Base-by-base conservation (phyloP, 2,329 filamentous ascomycete genomes). In the Plectosphaerella plurivora region DNA sequence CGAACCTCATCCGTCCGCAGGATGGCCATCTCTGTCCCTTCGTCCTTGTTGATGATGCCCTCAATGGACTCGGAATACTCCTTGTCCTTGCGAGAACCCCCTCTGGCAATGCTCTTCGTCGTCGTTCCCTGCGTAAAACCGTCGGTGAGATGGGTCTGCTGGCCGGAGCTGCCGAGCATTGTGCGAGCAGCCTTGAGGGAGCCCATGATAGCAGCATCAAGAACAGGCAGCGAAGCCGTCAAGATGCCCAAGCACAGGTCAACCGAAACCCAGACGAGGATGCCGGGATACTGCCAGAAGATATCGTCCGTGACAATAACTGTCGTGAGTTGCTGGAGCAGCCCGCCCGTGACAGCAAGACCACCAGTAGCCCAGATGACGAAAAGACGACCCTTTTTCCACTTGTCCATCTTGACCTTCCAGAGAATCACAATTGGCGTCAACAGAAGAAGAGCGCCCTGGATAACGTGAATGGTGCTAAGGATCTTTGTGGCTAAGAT, bases 391-490 rank as follows among this genome's bases (percentile, higher is more conserved):
- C 58, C 33, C 41, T 65, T 68, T 6, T 60, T 64, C 8, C 39
- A 20, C 36, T 37, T 51, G 1, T 58, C 57, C 57, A 68, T 66
- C 11, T 60, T 56, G 14, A 68, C 58, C 14, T 61, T 62, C 62
- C 63, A 67, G 9, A 68, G 54, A 1, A 68, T 62, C 10, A 67
- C 60, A 9, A 68, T 49, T 1, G 66, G 66, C 1, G 63, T 62
- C 12, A 56, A 50, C 7, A 68, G 57, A 1, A 68, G 55, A 2
- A 58, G 55, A 35, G 65, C 59, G 51, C 66, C 65, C 56, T 67
- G 61, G n/a, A 63, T 57, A 10, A 65, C 61, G 50, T 69, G 65
- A n/a, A 67, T 59, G 22, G 61, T 54, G 51, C 61, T 65, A 4
- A 69, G 48, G 14, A 63, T 51, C 12, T 56, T 55, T 10, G 57